These are phyloP conservation scores for Paraphoma chrysanthemicola DNA, from an alignment of 2,329 filamentous ascomycete species.

Conservation along the genomic window DNA sequence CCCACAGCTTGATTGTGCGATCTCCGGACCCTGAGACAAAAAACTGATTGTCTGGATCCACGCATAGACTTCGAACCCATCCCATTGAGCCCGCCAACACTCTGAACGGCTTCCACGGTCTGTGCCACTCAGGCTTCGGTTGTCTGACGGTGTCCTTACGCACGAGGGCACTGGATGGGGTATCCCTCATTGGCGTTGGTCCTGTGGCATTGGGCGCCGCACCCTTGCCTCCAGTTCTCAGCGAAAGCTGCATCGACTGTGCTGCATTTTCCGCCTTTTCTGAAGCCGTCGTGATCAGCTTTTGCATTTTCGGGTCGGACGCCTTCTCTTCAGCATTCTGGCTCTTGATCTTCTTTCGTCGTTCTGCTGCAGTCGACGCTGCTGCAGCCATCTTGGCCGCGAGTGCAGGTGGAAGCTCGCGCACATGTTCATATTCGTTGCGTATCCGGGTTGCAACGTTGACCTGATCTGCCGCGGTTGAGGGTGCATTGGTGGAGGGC, in stretches of 20 bases:
- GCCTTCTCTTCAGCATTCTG: constrained; percentile 57
- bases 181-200: constrained; percentile 58
- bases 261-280: constrained; percentile 54
- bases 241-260: constrained; percentile 65
- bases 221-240: constrained; percentile 56
- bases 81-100: constrained; percentile 96
- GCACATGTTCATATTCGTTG: constrained; percentile 79
- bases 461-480: constrained; percentile 53
- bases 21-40: constrained; percentile 96
- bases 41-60: constrained; percentile 97
- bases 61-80: constrained; percentile 76
- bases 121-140: constrained; percentile 90
- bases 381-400: constrained; percentile 79
- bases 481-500: constrained; percentile 53
- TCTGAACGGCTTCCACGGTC: constrained; percentile 97
- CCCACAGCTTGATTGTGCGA: constrained; percentile 93
- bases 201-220: constrained; percentile 63
- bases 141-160: constrained; percentile 70
- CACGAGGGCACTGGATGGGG: constrained; percentile 64
- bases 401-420: constrained; percentile 77
- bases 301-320: constrained; percentile 64
- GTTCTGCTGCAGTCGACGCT: constrained; percentile 62
- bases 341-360: constrained; percentile 68
- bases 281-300: constrained; percentile 71
- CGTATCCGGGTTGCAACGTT: constrained; percentile 66